Percentiles rank a stretch among this genome's conserved stretches.
Conservation (phyloP, 2,329 filamentous ascomycete species). For the Exophiala sideris region DNA sequence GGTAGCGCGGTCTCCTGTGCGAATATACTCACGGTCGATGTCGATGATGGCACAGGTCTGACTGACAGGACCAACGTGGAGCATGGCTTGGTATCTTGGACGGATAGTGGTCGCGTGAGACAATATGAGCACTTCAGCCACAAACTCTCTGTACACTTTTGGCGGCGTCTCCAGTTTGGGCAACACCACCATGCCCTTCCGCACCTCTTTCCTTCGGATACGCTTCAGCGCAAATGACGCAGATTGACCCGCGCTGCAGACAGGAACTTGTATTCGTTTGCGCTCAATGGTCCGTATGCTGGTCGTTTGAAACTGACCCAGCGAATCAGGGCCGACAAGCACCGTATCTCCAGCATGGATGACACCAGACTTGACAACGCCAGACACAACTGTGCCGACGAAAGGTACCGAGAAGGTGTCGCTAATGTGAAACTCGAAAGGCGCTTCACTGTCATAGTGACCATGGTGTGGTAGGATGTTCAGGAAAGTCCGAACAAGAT, state of each 20-base stretch:
- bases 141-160: slow-evolving; percentile 71
- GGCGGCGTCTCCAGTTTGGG: slow-evolving; percentile 74
- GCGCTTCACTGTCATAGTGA: slow-evolving; percentile 80
- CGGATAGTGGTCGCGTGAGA: slow-evolving; percentile 97
- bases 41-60: slow-evolving; percentile 98
- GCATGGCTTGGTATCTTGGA: slow-evolving; percentile 94
- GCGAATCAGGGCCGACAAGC: slow-evolving; percentile 81
- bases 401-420: slow-evolving; percentile 98
- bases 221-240: slow-evolving; percentile 88
- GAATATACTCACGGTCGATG: slow-evolving; percentile 91
- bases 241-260: slow-evolving; percentile 85
- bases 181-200: slow-evolving; percentile 96
- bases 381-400: slow-evolving; percentile 92
- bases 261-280: slow-evolving; percentile 84
- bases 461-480: slow-evolving; percentile 95
- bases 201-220: slow-evolving; percentile 82
- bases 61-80: slow-evolving; percentile 90
- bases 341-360: slow-evolving; percentile 88
- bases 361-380: slow-evolving; percentile 83
- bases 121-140: slow-evolving; percentile 86
- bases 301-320: slow-evolving; percentile 85
- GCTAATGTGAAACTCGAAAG: slow-evolving; percentile 94
- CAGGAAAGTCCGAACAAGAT: slow-evolving; percentile 85
- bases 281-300: slow-evolving; percentile 89
- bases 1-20: slow-evolving; percentile 87